Evolutionary conservation across 2,329 filamentous ascomycete genomes (phyloP), one percentile per base, ranked within the genome.

Genomic region (Colletotrichum higginsianum): DNA sequence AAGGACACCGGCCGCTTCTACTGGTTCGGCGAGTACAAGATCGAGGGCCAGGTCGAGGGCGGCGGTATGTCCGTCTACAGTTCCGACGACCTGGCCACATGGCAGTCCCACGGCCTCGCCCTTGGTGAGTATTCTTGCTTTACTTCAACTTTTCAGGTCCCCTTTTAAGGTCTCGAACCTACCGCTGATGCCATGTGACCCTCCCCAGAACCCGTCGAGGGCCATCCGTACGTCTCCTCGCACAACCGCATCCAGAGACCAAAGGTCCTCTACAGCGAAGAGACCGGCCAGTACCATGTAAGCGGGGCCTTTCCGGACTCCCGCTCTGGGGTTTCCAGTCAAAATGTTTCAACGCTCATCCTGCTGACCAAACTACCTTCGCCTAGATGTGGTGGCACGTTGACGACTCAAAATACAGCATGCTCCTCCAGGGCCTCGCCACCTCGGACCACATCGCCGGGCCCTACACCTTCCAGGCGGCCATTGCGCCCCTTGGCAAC

Each of bases 21-120:
- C 79, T 86, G 85, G 84, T 91, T 91, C 66, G 89, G 89, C 46
- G 89, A 91, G 76, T 87, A 90, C 80, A 91, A 91, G 79, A 80
- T 84, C 15, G 78, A 91, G 74, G 88, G 85, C 0, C 87, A 89
- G 72, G 83, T 82, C 8, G 89, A 91, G 75, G 89, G 89, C 12
- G 89, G 88, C 0, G 89, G 89, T n/a, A 80, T 91, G 0, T 87
- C 87, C 0, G 89, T 90, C 0, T 90, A 90, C 76, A 90, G 87
- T 76, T 91, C 89, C 0, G 83, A 87, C 23, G 88, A 91, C 73
- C 80, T 91, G 2, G 87, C 86, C 2, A 91, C 88, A 0, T 91
- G 89, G 89, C 81, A 85, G 23, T 83, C 74, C 2, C 87, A 90
- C 70, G 89, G 89, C 0, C 78, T 90, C 47, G 89, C 89, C 2